phyloP scores from a whole-genome alignment of 108 stramenopile species.

The Skeletonema grethae region DNA sequence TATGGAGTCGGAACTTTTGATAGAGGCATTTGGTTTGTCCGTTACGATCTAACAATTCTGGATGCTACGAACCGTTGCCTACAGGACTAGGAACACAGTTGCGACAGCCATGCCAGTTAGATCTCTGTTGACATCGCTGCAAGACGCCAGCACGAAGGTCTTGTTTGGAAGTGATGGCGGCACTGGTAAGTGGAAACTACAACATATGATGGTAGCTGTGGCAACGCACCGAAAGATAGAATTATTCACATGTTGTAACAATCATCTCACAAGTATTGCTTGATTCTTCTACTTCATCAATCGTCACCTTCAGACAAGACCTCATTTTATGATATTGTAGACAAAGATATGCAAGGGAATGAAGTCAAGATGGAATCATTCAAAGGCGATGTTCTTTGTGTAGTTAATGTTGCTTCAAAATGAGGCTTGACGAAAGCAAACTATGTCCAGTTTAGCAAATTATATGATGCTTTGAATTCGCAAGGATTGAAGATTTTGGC shows the following conservation, averaged over 20 bases:
- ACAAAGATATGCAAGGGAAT: conserved; percentile 54
- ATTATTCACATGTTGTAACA: not conserved
- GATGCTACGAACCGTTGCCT: not conserved
- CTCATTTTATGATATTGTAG: conserved; percentile 56
- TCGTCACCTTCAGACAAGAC: conserved; percentile 20
- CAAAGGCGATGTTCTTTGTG: conserved; percentile 61
- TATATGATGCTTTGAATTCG: conserved; percentile 56
- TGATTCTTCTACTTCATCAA: not conserved
- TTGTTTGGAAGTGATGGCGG: conserved; percentile 12
- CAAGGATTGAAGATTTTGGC: conserved; percentile 73
- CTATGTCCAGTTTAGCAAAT: conserved; percentile 51
- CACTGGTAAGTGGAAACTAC: not conserved
- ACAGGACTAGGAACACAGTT: not conserved
- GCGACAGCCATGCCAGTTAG: not conserved
- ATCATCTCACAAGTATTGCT: not conserved
- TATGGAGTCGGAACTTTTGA: too few relatives aligned
- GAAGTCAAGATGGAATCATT: conserved; percentile 56
- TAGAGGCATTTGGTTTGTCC: too few relatives aligned
- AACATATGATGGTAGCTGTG: too few relatives aligned
- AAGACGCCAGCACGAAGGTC: conserved; percentile 6
- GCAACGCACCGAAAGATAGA: too few relatives aligned
- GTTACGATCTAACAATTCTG: not conserved
- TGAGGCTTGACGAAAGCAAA: conserved; percentile 56
- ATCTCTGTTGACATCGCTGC: not conserved
- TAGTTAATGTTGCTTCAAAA: conserved; percentile 84